Conservation (phyloP, 495 filamentous ascomycete genomes). For the Xylaria longipes region DNA sequence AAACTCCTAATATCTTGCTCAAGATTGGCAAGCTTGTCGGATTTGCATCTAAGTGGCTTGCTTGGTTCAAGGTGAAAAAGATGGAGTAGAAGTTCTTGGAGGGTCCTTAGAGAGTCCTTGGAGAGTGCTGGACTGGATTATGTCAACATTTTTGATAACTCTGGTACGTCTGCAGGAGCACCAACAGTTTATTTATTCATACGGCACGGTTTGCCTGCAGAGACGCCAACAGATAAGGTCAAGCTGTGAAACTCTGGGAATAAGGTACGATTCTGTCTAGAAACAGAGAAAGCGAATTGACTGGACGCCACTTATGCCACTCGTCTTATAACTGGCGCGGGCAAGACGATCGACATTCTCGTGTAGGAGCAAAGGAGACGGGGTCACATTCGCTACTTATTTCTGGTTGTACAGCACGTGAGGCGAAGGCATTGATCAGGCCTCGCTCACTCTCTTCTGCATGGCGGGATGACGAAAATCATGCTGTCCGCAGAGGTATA, state of each 20-base stretch:
- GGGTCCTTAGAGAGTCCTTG: too few relatives aligned
- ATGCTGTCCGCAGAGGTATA: not conserved
- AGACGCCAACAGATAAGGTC: not conserved
- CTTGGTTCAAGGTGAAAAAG: not conserved
- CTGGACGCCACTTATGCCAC: conserved; percentile 4
- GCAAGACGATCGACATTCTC: not conserved
- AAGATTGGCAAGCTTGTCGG: not conserved
- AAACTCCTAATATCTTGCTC: not conserved
- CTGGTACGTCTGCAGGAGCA: not conserved
- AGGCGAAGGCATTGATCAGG: not conserved
- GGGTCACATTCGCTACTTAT: not conserved
- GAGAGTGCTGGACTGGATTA: not conserved
- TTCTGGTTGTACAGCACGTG: not conserved
- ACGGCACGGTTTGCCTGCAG: not conserved
- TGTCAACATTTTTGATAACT: conserved; percentile 4
- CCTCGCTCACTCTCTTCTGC: not conserved
- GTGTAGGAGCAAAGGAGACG: not conserved
- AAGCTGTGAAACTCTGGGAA: not conserved
- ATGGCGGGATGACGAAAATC: not conserved
- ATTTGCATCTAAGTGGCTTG: not conserved
- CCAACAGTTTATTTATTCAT: not conserved
- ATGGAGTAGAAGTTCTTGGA: too few relatives aligned
- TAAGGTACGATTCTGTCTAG: not conserved
- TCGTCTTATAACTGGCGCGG: not conserved
- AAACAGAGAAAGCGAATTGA: not conserved